Conservation (phyloP, 2,329 filamentous ascomycete species). For the Sclerotinia spermophila region DNA sequence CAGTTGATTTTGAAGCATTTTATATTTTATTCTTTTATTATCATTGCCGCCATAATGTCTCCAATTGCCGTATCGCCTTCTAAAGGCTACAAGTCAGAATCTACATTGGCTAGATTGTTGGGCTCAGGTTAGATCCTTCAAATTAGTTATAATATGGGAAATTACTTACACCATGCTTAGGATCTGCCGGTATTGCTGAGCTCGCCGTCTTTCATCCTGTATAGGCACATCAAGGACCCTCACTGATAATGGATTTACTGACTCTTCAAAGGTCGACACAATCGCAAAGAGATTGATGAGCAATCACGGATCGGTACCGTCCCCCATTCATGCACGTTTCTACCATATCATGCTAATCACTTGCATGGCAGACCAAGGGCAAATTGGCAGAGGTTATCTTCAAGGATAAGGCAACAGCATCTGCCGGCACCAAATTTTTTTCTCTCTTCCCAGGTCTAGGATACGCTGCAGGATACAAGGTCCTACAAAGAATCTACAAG, state of each 20-base stretch:
- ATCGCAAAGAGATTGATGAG: conserved; percentile 99
- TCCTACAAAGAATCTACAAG: conserved; percentile 96
- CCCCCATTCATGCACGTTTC: neutral
- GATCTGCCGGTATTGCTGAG: conserved; percentile 89
- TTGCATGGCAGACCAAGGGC: conserved; percentile 44
- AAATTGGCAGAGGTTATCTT: conserved; percentile 86
- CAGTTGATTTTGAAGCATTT: conserved; percentile 12
- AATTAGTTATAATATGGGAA: neutral
- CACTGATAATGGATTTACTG: conserved; percentile 25
- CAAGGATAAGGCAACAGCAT: conserved; percentile 75
- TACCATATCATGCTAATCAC: conserved; percentile 27
- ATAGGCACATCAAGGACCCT: conserved; percentile 35
- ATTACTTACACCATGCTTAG: conserved; percentile 46
- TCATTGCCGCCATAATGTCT: conserved; percentile 23
- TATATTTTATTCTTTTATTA: neutral
- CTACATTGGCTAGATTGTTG: conserved; percentile 78
- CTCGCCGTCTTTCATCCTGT: conserved; percentile 90
- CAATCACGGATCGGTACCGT: conserved; percentile 73
- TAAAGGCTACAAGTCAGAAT: conserved; percentile 76
- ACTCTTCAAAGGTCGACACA: conserved; percentile 74
- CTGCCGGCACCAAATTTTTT: conserved; percentile 75
- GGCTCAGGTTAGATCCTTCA: conserved; percentile 69
- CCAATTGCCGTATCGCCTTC: conserved; percentile 35
- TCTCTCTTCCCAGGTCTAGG: conserved; percentile 95
- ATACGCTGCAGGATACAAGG: conserved; percentile 97